A percentile compares a stretch with the other conserved stretches of the same genome.
phyloP scores from a whole-genome alignment of 1,284 basidiomycete genomes.

The Naganishia sp. region DNA sequence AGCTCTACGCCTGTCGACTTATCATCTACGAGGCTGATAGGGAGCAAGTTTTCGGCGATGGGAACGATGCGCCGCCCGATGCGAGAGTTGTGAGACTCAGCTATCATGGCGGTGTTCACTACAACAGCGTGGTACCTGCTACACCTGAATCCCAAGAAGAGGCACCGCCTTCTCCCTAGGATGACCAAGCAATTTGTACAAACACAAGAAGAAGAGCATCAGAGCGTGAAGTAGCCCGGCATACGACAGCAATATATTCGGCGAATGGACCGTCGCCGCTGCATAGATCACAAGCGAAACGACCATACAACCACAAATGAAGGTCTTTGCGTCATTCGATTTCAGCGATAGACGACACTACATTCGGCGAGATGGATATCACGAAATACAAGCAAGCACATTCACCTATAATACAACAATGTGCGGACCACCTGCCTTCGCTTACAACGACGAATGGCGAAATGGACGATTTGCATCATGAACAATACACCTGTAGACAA shows the following conservation, averaged over 20 bases:
- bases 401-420: constrained; percentile 1
- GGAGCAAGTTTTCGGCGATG: constrained; percentile 23
- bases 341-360: too few species aligned
- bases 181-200: background rate
- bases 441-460: background rate
- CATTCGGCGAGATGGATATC: too few species aligned
- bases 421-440: background rate
- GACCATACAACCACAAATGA: background rate
- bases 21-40: constrained; percentile 26
- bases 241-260: too few species aligned
- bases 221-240: background rate
- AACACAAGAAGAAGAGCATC: background rate
- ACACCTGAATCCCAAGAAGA: background rate
- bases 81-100: constrained; percentile 24
- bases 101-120: constrained; percentile 25
- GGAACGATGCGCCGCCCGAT: constrained; percentile 10
- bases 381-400: background rate
- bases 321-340: too few species aligned
- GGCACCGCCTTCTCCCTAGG: background rate
- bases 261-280: background rate
- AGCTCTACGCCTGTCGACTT: constrained; percentile 24
- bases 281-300: background rate
- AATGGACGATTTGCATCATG: constrained; percentile 10
- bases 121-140: constrained; percentile 21
- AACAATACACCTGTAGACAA: constrained; percentile 4